Conservation (phyloP, 768 basidiomycete genomes). For the Mycena leptocephala region DNA sequence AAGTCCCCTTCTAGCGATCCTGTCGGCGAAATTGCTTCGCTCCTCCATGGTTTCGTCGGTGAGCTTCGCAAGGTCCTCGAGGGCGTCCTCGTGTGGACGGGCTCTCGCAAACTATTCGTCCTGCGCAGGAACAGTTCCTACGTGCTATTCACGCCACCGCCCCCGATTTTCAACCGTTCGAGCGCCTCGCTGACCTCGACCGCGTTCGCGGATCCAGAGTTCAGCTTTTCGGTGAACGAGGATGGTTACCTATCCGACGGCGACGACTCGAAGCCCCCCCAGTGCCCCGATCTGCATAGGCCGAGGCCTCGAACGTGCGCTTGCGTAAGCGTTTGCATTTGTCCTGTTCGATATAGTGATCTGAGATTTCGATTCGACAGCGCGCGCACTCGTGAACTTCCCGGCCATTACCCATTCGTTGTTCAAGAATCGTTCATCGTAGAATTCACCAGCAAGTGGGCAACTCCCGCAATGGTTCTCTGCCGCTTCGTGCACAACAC, state of each 20-base stretch:
- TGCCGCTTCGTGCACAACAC: conserved; percentile 57
- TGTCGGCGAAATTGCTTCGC: conserved; percentile 67
- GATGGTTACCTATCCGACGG: background rate
- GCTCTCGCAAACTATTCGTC: conserved; percentile 70
- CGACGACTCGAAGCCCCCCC: background rate
- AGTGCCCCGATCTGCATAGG: conserved; percentile 12
- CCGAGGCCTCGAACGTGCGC: conserved; percentile 1
- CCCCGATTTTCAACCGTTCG: conserved; percentile 72
- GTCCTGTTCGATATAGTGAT: background rate
- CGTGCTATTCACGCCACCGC: conserved; percentile 65
- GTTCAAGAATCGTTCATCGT: conserved; percentile 70
- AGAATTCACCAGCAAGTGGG: conserved; percentile 65
- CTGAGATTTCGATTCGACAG: conserved; percentile 50
- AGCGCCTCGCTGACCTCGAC: background rate
- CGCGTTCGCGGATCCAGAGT: background rate
- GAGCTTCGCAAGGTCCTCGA: conserved; percentile 64
- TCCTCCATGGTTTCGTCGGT: conserved; percentile 63
- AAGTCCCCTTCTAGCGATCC: conserved; percentile 70
- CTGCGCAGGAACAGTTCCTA: conserved; percentile 65
- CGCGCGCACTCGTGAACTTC: conserved; percentile 80
- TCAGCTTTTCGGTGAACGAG: conserved; percentile 12
- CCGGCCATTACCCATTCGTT: conserved; percentile 76
- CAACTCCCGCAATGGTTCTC: conserved; percentile 60
- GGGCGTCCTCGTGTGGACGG: conserved; percentile 69
- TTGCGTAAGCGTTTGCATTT: background rate